Conservation (phyloP, 2,329 filamentous ascomycete genomes). For the Talaromyces islandicus region DNA sequence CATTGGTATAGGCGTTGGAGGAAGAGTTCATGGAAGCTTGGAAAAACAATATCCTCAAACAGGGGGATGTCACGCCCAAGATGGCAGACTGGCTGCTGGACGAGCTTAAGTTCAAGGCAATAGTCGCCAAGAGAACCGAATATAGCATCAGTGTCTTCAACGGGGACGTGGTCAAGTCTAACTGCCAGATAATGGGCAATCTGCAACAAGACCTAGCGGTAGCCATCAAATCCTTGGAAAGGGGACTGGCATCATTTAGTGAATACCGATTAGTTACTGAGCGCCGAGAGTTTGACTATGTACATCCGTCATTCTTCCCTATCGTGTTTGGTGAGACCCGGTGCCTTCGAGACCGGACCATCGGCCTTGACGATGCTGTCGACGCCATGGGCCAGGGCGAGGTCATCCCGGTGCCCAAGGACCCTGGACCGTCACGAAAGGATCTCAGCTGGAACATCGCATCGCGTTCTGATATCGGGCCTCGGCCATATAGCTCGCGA, state of each 20-base stretch:
- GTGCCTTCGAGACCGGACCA: conserved; percentile 20
- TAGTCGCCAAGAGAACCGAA: conserved; percentile 34
- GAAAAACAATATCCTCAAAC: conserved; percentile 21
- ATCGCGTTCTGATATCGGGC: conserved; percentile 21
- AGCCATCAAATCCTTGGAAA: conserved; percentile 45
- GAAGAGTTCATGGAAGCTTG: conserved; percentile 24
- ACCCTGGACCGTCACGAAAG: conserved; percentile 25
- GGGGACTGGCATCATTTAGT: conserved; percentile 43
- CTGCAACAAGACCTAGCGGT: conserved; percentile 38
- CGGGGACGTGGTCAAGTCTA: conserved; percentile 49
- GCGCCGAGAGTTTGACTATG: conserved; percentile 52
- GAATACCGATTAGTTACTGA: conserved; percentile 45
- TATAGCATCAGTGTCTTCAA: conserved; percentile 45
- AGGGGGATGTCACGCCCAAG: conserved; percentile 24
- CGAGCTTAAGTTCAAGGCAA: conserved; percentile 48
- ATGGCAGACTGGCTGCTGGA: conserved; percentile 37
- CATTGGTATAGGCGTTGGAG: conserved; percentile 24
- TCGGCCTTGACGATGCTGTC: conserved; percentile 22
- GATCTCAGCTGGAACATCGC: conserved; percentile 25
- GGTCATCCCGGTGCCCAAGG: conserved; percentile 18
- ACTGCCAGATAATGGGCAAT: conserved; percentile 36
- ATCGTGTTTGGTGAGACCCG: conserved; percentile 35
- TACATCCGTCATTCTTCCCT: conserved; percentile 60
- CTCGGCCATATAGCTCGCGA: conserved; percentile 24
- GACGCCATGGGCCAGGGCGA: conserved; percentile 18